Base-by-base conservation (phyloP, 768 basidiomycete genomes). In the Kwoniella europaea region DNA sequence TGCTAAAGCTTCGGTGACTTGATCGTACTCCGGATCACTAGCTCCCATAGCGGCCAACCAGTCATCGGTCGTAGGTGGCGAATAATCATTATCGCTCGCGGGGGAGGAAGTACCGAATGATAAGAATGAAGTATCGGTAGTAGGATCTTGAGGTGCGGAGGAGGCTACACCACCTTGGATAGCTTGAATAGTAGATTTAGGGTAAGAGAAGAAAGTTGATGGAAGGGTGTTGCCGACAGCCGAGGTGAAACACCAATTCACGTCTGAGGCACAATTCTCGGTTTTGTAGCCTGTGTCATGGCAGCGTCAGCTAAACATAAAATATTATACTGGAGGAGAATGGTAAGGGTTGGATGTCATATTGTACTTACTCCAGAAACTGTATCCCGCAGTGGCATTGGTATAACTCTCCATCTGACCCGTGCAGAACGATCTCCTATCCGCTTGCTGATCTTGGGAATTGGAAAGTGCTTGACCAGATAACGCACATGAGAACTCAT, bases 211-310 rank as follows among this genome's bases (percentile, higher is more conserved):
- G 82, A 92, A 91, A 10, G 85, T 86, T 4, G 83, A 71, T 0
- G 90, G 90, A 4, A 91, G 86, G 50, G 82, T 86, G 13, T 84
- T 87, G 10, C 88, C 88, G 35, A 90, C 87, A 0, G 88, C 88
- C 3, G 85, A 81, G 63, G 85, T 87, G 85, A 91, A 91, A 76
- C 90, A 91, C 91, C 90, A 91, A 9, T 87, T 89, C 13, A 85
- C 85, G 68, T 90, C 89, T 20, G 84, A 79, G 7, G 86, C 84
- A 70, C 90, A 91, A 10, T 82, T 85, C 76, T 91, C 91, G 71
- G 88, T 90, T 66, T 86, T 85, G 73, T 89, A 90, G 3, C 89
- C 88, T 90, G 64, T 15, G 54, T 43, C 59, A 16, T 13, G 60
- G 55, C 5, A 22, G 55, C 10, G 7, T 24, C 16, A 53, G 63